phyloP scores from a whole-genome alignment of 2,329 filamentous ascomycete genomes.

The Chalara sp. region DNA sequence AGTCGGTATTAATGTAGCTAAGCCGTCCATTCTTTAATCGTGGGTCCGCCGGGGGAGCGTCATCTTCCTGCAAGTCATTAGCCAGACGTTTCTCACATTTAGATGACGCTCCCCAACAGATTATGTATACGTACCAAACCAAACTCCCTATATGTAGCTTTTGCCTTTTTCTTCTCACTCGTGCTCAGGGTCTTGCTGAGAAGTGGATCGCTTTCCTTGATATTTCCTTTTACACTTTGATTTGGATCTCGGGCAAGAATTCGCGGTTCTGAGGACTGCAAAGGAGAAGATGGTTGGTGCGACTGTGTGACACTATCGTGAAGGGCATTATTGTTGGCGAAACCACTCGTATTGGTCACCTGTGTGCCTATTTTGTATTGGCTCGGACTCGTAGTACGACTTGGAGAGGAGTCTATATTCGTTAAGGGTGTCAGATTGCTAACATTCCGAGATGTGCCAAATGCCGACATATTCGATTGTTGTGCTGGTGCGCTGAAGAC shows the following conservation, averaged over 20 bases:
- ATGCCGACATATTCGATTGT: constrained; percentile 19
- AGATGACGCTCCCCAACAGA: constrained; percentile 54
- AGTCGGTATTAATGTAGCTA: constrained; percentile 63
- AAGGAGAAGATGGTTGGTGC: constrained; percentile 9
- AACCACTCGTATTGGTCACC: constrained; percentile 27
- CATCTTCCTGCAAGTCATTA: constrained; percentile 69
- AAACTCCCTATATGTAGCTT: constrained; percentile 57
- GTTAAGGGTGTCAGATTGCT: constrained; percentile 59
- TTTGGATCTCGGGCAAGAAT: constrained; percentile 50
- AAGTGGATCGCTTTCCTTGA: constrained; percentile 53
- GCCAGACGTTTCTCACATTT: constrained; percentile 43
- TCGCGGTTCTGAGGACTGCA: constrained; percentile 18
- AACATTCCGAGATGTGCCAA: constrained; percentile 18
- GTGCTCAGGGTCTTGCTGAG: constrained; percentile 33
- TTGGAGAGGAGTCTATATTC: constrained; percentile 58
- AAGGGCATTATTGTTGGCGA: constrained; percentile 11
- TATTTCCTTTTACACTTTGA: constrained; percentile 47
- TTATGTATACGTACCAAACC: constrained; percentile 53
- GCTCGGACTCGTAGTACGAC: constrained; percentile 48
- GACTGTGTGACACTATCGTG: constrained; percentile 24
- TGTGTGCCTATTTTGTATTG: constrained; percentile 28
- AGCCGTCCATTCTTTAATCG: constrained; percentile 64
- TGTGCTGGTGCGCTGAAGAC: constrained; percentile 48
- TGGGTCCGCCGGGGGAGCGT: constrained; percentile 73
- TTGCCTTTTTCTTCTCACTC: constrained; percentile 48